These are phyloP conservation scores for Amylostereum chailletii DNA, from an alignment of 1,284 basidiomycete genomes.

Conservation along the genomic window DNA sequence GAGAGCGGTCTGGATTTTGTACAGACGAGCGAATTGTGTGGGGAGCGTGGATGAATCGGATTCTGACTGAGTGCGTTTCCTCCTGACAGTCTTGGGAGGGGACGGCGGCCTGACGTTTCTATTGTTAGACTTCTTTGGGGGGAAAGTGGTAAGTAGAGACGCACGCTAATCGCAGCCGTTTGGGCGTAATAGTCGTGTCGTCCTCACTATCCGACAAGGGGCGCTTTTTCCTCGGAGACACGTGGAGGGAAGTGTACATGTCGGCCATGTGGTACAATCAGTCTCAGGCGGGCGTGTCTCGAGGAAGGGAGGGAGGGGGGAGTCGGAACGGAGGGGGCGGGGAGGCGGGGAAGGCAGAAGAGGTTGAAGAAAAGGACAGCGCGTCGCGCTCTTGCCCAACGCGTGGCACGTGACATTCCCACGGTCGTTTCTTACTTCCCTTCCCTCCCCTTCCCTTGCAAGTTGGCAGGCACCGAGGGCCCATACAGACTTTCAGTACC, in stretches of 20 bases:
- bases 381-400: no score
- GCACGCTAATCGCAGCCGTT: slow-evolving; percentile 52
- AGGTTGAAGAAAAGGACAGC: no score
- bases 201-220: slow-evolving; percentile 38
- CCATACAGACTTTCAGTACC: no score
- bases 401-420: no score
- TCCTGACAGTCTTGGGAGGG: slow-evolving; percentile 37
- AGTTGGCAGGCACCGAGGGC: no score
- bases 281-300: no score
- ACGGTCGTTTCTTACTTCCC: no score
- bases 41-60: slow-evolving; percentile 32
- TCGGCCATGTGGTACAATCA: slow-evolving; percentile 38
- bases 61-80: slow-evolving; percentile 15
- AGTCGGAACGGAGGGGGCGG: no score
- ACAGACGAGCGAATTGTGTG: slow-evolving; percentile 48
- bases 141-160: slow-evolving; percentile 15
- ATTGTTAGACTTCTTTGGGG: background rate
- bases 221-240: slow-evolving; percentile 65
- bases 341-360: no score
- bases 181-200: slow-evolving; percentile 50
- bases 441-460: no score
- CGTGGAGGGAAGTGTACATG: slow-evolving; percentile 47
- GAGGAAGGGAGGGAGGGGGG: no score
- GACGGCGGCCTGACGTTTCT: slow-evolving; percentile 38
- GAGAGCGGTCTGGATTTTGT: slow-evolving; percentile 53